Conservation (phyloP, 768 basidiomycete species). For the Trametes gibbosa region DNA sequence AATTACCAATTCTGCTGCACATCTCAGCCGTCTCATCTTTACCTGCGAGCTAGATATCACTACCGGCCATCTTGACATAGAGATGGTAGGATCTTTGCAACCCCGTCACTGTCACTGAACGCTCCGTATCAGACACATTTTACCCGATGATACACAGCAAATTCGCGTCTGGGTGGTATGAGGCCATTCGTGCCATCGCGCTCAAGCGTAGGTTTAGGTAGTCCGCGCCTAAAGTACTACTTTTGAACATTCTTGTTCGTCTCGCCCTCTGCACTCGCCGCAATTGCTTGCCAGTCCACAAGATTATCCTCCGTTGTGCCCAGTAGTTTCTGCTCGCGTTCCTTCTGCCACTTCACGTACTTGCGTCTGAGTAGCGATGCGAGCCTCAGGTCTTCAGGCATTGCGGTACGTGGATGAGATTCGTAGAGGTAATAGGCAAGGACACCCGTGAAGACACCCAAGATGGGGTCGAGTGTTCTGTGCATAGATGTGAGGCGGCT, state of each 20-base stretch:
- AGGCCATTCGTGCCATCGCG: too few species aligned
- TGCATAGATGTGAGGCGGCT: not conserved
- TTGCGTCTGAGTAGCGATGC: conserved; percentile 63
- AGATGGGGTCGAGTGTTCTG: conserved; percentile 66
- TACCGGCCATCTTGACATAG: too few species aligned
- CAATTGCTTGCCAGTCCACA: conserved; percentile 25
- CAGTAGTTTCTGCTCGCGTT: conserved; percentile 20
- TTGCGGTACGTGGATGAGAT: conserved; percentile 70
- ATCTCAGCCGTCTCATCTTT: too few species aligned
- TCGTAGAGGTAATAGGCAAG: conserved; percentile 81
- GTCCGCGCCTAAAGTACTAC: not conserved
- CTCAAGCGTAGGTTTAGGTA: too few species aligned
- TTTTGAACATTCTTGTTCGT: not conserved
- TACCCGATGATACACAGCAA: too few species aligned
- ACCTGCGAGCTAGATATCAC: too few species aligned
- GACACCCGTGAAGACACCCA: conserved; percentile 76
- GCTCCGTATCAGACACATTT: too few species aligned
- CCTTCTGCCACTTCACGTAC: conserved; percentile 42
- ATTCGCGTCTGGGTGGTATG: too few species aligned
- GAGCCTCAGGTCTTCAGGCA: conserved; percentile 54
- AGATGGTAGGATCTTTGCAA: too few species aligned
- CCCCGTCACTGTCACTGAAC: too few species aligned
- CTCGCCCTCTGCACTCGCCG: conserved; percentile 11
- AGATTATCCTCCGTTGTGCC: conserved; percentile 7
- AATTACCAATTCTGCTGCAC: too few species aligned